Evolutionary conservation across 805 yeast species (phyloP).

Genomic region (Jamesozyma piceae): DNA sequence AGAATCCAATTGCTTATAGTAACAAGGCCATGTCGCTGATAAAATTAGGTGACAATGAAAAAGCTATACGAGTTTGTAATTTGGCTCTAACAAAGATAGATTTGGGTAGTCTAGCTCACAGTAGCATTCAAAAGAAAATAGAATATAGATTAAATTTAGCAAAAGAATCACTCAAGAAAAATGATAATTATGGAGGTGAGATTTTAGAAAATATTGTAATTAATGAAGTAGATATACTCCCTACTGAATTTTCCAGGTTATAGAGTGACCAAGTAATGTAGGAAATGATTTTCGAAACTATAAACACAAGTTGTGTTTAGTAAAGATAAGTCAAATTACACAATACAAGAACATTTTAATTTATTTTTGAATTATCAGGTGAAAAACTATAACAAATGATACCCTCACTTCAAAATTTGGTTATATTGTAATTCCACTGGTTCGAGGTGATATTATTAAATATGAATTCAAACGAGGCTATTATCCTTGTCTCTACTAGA

Average conservation of each 20-base stretch:
- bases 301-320: too few relatives aligned
- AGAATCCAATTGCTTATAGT: conserved; percentile 50
- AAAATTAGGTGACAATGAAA: conserved; percentile 39
- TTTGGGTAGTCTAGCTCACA: conserved; percentile 16
- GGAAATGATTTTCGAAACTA: too few relatives aligned
- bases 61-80: conserved; percentile 43
- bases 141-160: conserved; percentile 44
- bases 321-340: too few relatives aligned
- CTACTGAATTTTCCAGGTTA: conserved; percentile 26
- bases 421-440: too few relatives aligned
- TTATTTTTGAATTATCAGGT: too few relatives aligned
- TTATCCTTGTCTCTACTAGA: too few relatives aligned
- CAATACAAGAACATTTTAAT: too few relatives aligned
- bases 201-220: conserved; percentile 26
- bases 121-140: conserved; percentile 37
- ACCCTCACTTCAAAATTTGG: too few relatives aligned
- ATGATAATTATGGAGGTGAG: not conserved
- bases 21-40: conserved; percentile 61
- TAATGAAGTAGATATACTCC: conserved; percentile 37
- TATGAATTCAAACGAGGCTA: too few relatives aligned
- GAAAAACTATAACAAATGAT: too few relatives aligned
- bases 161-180: conserved; percentile 12
- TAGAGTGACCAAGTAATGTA: too few relatives aligned
- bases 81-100: conserved; percentile 33
- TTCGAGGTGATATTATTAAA: too few relatives aligned